A percentile compares a stretch with the other conserved stretches of the same genome.
Evolutionary conservation across 148 eudicot genomes (phyloP).

Genomic region (Amaranthus hypochondriacus): DNA sequence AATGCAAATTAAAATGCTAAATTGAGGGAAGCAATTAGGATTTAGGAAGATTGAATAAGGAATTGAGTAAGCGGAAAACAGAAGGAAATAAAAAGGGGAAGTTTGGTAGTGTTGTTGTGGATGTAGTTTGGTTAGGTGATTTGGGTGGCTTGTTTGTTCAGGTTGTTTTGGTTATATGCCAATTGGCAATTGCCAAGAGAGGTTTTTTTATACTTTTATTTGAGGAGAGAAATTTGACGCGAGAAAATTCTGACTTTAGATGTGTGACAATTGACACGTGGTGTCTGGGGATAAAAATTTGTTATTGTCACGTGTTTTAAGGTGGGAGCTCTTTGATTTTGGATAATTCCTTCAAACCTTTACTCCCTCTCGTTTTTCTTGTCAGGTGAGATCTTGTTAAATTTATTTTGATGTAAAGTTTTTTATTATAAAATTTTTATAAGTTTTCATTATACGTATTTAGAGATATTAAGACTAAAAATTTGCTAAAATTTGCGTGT

Average conservation of each 20-base stretch:
- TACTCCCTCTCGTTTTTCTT: too few relatives aligned
- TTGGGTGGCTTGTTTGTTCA: too few relatives aligned
- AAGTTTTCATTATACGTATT: too few relatives aligned
- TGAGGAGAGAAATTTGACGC: constrained; percentile 1
- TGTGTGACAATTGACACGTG: neutral
- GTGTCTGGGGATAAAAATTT: neutral
- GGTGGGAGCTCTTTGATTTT: neutral
- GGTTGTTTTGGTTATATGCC: constrained; percentile 1
- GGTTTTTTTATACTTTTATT: neutral
- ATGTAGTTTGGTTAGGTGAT: neutral
- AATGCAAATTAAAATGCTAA: too few relatives aligned
- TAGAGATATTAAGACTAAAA: too few relatives aligned
- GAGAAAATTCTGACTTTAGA: neutral
- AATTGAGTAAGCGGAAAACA: neutral
- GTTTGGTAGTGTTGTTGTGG: constrained; percentile 9
- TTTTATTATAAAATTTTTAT: too few relatives aligned
- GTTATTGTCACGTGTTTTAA: constrained; percentile 12
- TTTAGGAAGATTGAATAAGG: too few relatives aligned
- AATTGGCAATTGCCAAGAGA: neutral
- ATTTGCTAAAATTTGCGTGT: too few relatives aligned
- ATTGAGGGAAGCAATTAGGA: too few relatives aligned
- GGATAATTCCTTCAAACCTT: neutral
- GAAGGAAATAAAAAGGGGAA: neutral
- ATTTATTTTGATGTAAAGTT: too few relatives aligned
- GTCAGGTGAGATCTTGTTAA: too few relatives aligned